Evolutionary conservation across 1,139 yeast genomes (phyloP), one percentile per base, ranked within the genome.

Genomic region (Blastobotrys aristatus): DNA sequence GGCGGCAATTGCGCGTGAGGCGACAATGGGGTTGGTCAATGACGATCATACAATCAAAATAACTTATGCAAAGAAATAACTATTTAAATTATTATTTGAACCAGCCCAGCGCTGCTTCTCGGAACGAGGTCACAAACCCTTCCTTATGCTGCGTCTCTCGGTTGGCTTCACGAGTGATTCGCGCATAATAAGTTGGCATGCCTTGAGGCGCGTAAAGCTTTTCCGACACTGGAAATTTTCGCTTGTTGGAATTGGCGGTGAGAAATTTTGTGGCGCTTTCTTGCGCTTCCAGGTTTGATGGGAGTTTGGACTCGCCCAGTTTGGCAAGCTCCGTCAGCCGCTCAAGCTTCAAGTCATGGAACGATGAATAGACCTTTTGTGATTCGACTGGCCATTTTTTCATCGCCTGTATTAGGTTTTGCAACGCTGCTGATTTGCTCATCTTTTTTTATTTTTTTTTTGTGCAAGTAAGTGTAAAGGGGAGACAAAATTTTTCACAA

Each of bases 171-270:
- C 75, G 72, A 67, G 84, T 60, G 48, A 89, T 72, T 59, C 94
- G 75, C 37, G 73, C 75, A 61, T 89, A 89, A 62, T 89, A 89
- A 43, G 75, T 68, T 2, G 95, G 90, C 63, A 88, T 86, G 1
- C 96, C 95, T 61, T 82, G 81, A 27, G 97, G 97, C 56, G 68
- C 73, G 59, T 79, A 68, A 53, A 89, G 67, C 63, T 84, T 83
- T 46, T 80, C 84, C 10, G 62, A 46, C 13, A 62, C 57, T n/a
- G 63, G 57, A 49, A 64, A 65, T 45, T 54, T 54, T 17, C 49
- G 46, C 36, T 46, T 49, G 45, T 61, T 57, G 16, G 50, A 42
- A 45, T 62, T 56, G 35, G 56, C 46, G 8, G 50, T 51, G 3
- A 66, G 51, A 3, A 49, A 49, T n/a, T 50, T 47, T 4, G 63